Conservation (phyloP, 1,284 basidiomycete species). For the Apiotrichum siamense region DNA sequence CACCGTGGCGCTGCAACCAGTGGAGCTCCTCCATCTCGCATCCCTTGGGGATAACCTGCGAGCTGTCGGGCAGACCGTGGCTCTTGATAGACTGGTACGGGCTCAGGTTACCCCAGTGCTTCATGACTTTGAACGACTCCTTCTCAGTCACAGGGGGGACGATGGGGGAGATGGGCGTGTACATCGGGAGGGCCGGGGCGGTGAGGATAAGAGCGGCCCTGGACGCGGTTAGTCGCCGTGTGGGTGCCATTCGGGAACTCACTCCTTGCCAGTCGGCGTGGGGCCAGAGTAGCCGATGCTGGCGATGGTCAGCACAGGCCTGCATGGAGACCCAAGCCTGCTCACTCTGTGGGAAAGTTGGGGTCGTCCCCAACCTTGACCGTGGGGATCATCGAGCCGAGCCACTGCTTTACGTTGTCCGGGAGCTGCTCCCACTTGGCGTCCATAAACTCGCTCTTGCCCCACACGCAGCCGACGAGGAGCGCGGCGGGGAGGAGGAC, state of each 20-base stretch:
- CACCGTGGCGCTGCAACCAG: conserved; percentile 50
- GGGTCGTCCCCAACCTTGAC: conserved; percentile 16
- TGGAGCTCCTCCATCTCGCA: conserved; percentile 47
- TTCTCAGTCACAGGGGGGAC: conserved; percentile 45
- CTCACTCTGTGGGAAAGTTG: conserved; percentile 44
- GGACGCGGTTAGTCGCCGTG: conserved; percentile 6
- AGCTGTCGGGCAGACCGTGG: conserved; percentile 47
- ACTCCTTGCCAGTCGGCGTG: conserved; percentile 76
- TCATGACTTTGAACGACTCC: conserved; percentile 42
- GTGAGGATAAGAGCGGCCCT: conserved; percentile 65
- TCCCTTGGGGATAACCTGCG: conserved; percentile 41
- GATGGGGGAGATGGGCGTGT: conserved; percentile 63
- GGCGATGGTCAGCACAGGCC: conserved; percentile 8
- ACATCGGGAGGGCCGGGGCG: conserved; percentile 66
- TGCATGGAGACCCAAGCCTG: too few species aligned
- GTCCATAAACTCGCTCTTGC: conserved; percentile 15
- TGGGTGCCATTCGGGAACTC: conserved; percentile 13
- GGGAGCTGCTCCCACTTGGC: conserved; percentile 33
- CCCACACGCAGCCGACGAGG: conserved; percentile 21
- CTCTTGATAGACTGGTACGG: conserved; percentile 48
- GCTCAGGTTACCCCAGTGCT: conserved; percentile 49
- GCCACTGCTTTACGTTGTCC: conserved; percentile 29
- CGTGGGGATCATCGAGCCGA: conserved; percentile 22
- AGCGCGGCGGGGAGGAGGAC: conserved; percentile 23
- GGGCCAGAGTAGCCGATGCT: conserved; percentile 71